Evolutionary conservation across 495 filamentous ascomycete species (phyloP), one percentile per base, ranked within the genome.

Genomic region (Hyphodiscus hymeniophilus): DNA sequence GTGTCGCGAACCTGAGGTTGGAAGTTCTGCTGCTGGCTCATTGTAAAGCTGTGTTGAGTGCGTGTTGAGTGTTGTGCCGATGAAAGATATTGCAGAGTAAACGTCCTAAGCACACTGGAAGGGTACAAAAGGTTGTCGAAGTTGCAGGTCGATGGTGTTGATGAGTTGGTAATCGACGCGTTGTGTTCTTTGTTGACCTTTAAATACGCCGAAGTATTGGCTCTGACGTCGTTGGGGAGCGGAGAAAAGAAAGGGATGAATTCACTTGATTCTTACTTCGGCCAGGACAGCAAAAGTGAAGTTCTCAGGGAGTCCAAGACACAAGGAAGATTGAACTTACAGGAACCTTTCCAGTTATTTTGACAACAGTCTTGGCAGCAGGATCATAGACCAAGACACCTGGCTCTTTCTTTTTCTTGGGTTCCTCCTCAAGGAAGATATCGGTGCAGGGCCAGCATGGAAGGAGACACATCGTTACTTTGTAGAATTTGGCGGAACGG

Each of bases 1-100:
- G 72, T 73, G 23, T 67, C 65, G 23, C 66, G 65, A 15, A 70
- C 66, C 17, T 69, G 71, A 1, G 71, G 73, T 43, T 74, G 68
- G 47, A 64, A 72, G 59, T 69, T 64, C 26, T 52, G 22, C 16
- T 20, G 21, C 35, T 48, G 35, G 10, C 5, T 28, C 26, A 28
- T 28, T 28, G 26, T 28, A 10, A 28, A 28, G 26, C 10, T 4
- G 4, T 28, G 4, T 10, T 10, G 4, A 28, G 41, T 24, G 13
- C 18, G 15, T 46, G 8, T 13, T 17, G 23, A 22, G 17, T 1
- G 39, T 42, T 42, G n/a, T n/a, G n/a, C n/a, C n/a, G n/a, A n/a
- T n/a, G n/a, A n/a, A n/a, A n/a, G n/a, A n/a, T n/a, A n/a, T n/a
- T n/a, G n/a, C n/a, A n/a, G n/a, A n/a, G n/a, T n/a, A n/a, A n/a